These are phyloP conservation scores for Botrytis sinoallii DNA, from an alignment of 2,329 filamentous ascomycete genomes.

Conservation along the genomic window DNA sequence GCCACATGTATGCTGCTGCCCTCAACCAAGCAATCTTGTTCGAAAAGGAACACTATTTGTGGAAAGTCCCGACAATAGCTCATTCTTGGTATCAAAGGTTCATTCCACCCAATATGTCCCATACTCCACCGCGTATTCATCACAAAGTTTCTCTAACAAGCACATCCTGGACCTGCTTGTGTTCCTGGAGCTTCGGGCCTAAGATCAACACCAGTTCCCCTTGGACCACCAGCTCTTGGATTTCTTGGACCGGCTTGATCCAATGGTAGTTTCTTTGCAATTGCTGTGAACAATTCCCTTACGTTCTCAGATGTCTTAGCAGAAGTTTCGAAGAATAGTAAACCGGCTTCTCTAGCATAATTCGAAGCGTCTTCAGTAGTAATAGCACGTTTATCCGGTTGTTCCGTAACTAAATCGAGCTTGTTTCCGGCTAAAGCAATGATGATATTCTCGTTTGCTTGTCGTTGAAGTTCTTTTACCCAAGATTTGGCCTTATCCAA, in stretches of 20 bases:
- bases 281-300: slow-evolving; percentile 90
- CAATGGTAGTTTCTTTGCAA: slow-evolving; percentile 94
- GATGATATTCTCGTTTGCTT: slow-evolving; percentile 99
- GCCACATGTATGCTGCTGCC: slow-evolving; percentile 29
- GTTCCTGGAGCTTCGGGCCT: slow-evolving; percentile 53
- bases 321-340: slow-evolving; percentile 98
- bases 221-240: slow-evolving; percentile 58
- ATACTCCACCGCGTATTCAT: slow-evolving; percentile 24
- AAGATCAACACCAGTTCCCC: slow-evolving; percentile 58
- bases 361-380: slow-evolving; percentile 85
- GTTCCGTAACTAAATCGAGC: slow-evolving; percentile 89
- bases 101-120: slow-evolving; percentile 24
- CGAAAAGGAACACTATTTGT: slow-evolving; percentile 26
- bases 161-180: slow-evolving; percentile 58
- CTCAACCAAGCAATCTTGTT: slow-evolving; percentile 26
- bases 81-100: slow-evolving; percentile 23
- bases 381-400: slow-evolving; percentile 94
- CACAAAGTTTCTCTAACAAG: slow-evolving; percentile 50
- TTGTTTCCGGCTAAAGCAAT: slow-evolving; percentile 98
- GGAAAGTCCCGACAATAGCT: slow-evolving; percentile 23
- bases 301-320: slow-evolving; percentile 98
- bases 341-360: slow-evolving; percentile 87
- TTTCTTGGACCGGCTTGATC: slow-evolving; percentile 94
- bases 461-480: slow-evolving; percentile 98
- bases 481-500: slow-evolving; percentile 98